A percentile compares a stretch with the other conserved stretches of the same genome.
Evolutionary conservation across 2,329 filamentous ascomycete species (phyloP).

Genomic region (Nemania sp.): DNA sequence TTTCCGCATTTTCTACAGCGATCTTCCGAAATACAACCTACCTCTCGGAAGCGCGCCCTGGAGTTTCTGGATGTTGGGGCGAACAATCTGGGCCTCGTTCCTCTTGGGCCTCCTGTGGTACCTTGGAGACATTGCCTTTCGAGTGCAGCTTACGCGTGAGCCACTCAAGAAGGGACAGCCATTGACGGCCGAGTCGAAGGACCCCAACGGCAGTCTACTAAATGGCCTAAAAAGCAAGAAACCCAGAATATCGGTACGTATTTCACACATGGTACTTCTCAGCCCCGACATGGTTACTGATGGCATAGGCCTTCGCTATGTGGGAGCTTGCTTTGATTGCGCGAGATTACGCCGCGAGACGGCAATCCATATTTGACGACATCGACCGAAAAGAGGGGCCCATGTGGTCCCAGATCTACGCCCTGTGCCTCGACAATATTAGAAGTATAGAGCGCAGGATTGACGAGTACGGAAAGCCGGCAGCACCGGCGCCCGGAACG

Average conservation of each 20-base stretch:
- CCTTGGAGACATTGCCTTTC: conserved; percentile 75
- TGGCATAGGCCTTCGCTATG: conserved; percentile 74
- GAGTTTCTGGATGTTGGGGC: conserved; percentile 59
- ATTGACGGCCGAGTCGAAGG: conserved; percentile 81
- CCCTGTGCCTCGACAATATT: conserved; percentile 70
- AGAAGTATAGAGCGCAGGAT: conserved; percentile 70
- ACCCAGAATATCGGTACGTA: conserved; percentile 68
- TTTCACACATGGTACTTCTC: not conserved
- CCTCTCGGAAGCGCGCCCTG: conserved; percentile 61
- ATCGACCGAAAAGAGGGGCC: conserved; percentile 81
- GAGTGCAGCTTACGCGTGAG: conserved; percentile 76
- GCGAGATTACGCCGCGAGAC: conserved; percentile 71
- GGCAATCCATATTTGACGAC: conserved; percentile 83
- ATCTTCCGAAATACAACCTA: conserved; percentile 72
- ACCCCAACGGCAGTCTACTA: conserved; percentile 87
- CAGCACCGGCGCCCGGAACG: conserved; percentile 42
- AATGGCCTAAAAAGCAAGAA: conserved; percentile 85
- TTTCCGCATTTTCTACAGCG: conserved; percentile 70
- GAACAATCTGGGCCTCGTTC: conserved; percentile 64
- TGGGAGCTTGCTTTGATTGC: conserved; percentile 89
- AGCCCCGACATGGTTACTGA: conserved; percentile 21
- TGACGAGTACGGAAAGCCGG: conserved; percentile 59
- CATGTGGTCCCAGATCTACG: conserved; percentile 79
- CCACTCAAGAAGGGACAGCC: conserved; percentile 85
- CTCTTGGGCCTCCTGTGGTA: conserved; percentile 77